A percentile compares a stretch with the other conserved stretches of the same genome.
These are phyloP conservation scores for Trypanosomatidae sp. DNA, from an alignment of 208 protist species.

Conservation along the genomic window DNA sequence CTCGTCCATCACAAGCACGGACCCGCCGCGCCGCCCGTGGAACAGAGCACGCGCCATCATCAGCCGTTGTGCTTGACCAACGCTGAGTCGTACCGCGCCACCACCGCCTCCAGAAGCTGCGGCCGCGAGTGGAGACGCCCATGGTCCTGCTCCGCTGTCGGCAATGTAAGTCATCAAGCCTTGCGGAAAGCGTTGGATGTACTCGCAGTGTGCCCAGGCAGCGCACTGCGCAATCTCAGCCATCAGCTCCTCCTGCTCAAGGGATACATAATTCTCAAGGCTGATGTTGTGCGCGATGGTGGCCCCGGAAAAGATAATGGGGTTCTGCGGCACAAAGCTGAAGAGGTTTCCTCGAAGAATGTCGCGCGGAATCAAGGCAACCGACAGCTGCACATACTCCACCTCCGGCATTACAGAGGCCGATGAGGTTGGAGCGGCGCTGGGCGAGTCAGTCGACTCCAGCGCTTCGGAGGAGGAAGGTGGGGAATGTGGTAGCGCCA, in stretches of 20 bases:
- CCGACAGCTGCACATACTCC: conserved; percentile 22
- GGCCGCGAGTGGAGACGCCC: conserved; percentile 18
- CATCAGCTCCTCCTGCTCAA: conserved; percentile 43
- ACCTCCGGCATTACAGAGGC: not conserved
- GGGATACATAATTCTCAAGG: conserved; percentile 51
- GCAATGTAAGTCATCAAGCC: conserved; percentile 61
- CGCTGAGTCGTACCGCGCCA: conserved; percentile 57
- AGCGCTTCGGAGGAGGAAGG: not conserved
- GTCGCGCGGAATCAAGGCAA: conserved; percentile 34
- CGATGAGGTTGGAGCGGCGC: conserved; percentile 1
- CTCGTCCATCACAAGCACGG: conserved; percentile 80
- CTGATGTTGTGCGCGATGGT: conserved; percentile 85
- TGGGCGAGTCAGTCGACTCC: not conserved
- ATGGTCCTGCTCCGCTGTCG: conserved; percentile 27
- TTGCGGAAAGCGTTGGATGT: conserved; percentile 58
- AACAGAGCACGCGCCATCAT: conserved; percentile 81
- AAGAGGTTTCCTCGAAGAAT: conserved; percentile 58
- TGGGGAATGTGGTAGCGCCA: conserved; percentile 7
- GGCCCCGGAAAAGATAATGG: conserved; percentile 62
- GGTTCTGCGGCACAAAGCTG: conserved; percentile 70
- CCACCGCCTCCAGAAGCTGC: conserved; percentile 10
- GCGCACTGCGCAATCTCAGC: conserved; percentile 36
- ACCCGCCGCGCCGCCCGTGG: conserved; percentile 35
- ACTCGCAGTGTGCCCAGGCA: conserved; percentile 56
- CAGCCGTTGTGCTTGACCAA: conserved; percentile 70